Percentiles rank a stretch among this genome's conserved stretches.
Conservation (phyloP, 192 early-diverging fungal species). For the Backusella morwellensis region DNA sequence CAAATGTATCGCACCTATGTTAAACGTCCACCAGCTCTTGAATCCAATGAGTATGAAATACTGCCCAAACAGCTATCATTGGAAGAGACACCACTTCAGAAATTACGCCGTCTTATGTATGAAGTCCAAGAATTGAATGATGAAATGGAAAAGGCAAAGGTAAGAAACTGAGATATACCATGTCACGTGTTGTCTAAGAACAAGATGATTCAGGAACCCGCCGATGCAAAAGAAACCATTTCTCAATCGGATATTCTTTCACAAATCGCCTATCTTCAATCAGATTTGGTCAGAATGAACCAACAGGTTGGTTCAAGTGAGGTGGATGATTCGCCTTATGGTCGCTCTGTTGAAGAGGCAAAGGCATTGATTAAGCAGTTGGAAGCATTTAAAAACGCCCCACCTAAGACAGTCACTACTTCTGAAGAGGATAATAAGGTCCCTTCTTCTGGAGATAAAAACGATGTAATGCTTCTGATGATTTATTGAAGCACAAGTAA, state of each 20-base stretch:
- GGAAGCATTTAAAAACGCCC: slow-evolving; percentile 47
- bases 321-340: slow-evolving; percentile 31
- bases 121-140: slow-evolving; percentile 81
- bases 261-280: slow-evolving; percentile 50
- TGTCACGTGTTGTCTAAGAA: too few relatives aligned
- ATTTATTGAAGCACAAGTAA: not conserved
- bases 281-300: slow-evolving; percentile 46
- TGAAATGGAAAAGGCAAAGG: slow-evolving; percentile 60
- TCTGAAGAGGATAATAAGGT: not conserved
- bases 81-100: slow-evolving; percentile 73
- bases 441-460: not conserved
- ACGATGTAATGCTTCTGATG: not conserved
- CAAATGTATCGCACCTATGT: slow-evolving; percentile 57
- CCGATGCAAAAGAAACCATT: slow-evolving; percentile 34
- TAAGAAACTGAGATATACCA: slow-evolving; percentile 5
- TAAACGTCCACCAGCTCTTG: slow-evolving; percentile 43
- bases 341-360: slow-evolving; percentile 40
- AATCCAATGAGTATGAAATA: slow-evolving; percentile 55
- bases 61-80: slow-evolving; percentile 48
- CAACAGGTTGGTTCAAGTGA: slow-evolving; percentile 37
- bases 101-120: slow-evolving; percentile 71
- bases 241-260: slow-evolving; percentile 46
- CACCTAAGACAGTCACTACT: not conserved
- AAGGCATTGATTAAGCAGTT: slow-evolving; percentile 52
- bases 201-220: slow-evolving; percentile 3